Percentiles rank a stretch among this genome's conserved stretches.
phyloP scores from a whole-genome alignment of 2,329 filamentous ascomycete genomes.

The Epichloe gansuensis region DNA sequence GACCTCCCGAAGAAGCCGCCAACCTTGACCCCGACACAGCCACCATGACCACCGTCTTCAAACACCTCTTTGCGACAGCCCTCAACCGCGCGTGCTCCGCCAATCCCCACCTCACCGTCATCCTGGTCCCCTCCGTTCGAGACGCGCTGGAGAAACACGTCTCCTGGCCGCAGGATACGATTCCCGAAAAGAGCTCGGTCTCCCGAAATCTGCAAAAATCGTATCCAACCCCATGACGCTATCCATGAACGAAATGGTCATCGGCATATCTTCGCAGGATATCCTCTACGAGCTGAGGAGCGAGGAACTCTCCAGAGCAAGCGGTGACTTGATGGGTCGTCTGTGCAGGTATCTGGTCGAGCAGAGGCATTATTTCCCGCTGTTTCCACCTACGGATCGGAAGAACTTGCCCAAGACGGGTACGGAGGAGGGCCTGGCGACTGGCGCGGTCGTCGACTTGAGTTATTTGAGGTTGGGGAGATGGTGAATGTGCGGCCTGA shows the following conservation, averaged over 20 bases:
- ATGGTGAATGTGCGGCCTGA: slow-evolving; percentile 82
- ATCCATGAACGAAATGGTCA: slow-evolving; percentile 72
- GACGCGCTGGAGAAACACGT: slow-evolving; percentile 74
- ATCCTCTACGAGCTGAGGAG: slow-evolving; percentile 68
- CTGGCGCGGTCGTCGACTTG: slow-evolving; percentile 70
- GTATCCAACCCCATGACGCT: slow-evolving; percentile 87
- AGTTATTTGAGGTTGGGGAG: slow-evolving; percentile 82
- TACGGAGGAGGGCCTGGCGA: slow-evolving; percentile 44
- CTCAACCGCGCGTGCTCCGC: slow-evolving; percentile 57
- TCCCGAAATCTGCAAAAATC: slow-evolving; percentile 64
- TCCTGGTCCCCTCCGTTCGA: slow-evolving; percentile 72
- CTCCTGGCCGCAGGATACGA: slow-evolving; percentile 60
- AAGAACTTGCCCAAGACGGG: slow-evolving; percentile 54
- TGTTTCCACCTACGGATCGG: slow-evolving; percentile 71
- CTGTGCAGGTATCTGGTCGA: slow-evolving; percentile 69
- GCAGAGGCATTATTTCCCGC: slow-evolving; percentile 80
- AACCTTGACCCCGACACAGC: slow-evolving; percentile 62
- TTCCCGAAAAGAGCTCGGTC: slow-evolving; percentile 60
- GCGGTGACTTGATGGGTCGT: slow-evolving; percentile 53
- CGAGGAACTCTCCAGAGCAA: slow-evolving; percentile 44
- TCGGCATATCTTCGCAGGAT: slow-evolving; percentile 77
- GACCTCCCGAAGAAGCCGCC: slow-evolving; percentile 58
- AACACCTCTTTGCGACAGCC: slow-evolving; percentile 61
- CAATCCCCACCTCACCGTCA: slow-evolving; percentile 67
- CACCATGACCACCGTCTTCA: slow-evolving; percentile 75